These are phyloP conservation scores for Penicillium griseofulvum DNA, from an alignment of 2,329 filamentous ascomycete genomes.

Conservation along the genomic window DNA sequence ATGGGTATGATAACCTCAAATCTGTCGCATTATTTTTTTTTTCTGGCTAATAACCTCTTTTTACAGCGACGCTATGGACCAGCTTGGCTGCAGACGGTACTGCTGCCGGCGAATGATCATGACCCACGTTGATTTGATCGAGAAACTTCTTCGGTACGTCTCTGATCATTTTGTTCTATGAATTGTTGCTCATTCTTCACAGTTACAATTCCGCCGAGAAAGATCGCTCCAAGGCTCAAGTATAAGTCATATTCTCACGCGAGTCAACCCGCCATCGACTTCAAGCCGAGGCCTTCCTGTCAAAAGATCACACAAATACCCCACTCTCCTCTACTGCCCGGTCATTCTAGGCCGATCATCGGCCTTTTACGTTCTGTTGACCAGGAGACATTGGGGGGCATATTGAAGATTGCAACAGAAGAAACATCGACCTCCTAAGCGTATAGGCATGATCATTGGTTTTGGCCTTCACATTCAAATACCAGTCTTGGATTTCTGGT, in stretches of 20 bases:
- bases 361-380: not conserved
- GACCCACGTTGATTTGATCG: conserved; percentile 98
- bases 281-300: not conserved
- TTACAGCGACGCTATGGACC: conserved; percentile 87
- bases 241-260: conserved; percentile 15
- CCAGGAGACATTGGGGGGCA: not conserved
- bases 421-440: not conserved
- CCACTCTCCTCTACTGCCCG: not conserved
- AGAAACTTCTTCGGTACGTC: conserved; percentile 89
- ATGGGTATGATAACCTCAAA: conserved; percentile 58
- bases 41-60: conserved; percentile 11
- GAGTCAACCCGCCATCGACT: conserved; percentile 1
- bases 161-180: too few relatives aligned
- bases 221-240: conserved; percentile 27
- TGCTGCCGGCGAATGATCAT: conserved; percentile 99
- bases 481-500: not conserved
- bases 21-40: not conserved
- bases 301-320: not conserved
- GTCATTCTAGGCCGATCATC: not conserved
- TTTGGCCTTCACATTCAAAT: not conserved
- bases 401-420: not conserved
- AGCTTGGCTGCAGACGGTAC: conserved; percentile 89
- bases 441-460: not conserved
- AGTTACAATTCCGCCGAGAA: conserved; percentile 35
- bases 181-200: not conserved